Conservation (phyloP, 495 filamentous ascomycete genomes). For the Hypoxylon subgilvum region DNA sequence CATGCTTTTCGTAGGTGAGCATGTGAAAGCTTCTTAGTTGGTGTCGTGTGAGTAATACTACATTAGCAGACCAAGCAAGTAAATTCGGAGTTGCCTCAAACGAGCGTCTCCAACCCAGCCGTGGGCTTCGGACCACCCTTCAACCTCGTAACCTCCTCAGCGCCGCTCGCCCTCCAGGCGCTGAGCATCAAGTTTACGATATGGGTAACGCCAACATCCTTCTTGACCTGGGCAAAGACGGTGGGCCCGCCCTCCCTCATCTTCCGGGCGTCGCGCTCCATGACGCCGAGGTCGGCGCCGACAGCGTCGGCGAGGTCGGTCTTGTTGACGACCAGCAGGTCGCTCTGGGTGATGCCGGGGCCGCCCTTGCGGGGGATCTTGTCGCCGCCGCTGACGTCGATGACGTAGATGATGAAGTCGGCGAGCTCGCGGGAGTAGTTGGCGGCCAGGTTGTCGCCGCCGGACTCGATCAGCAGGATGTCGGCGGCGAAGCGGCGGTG, state of each 20-base stretch:
- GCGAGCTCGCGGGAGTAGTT: constrained; percentile 94
- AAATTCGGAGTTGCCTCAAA: not conserved
- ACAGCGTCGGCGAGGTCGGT: constrained; percentile 90
- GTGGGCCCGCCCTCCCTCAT: constrained; percentile 96
- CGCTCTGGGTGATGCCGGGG: constrained; percentile 93
- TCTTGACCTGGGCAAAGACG: constrained; percentile 97
- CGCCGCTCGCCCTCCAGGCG: constrained; percentile 89
- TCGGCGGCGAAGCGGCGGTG: constrained; percentile 78
- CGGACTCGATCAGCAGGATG: constrained; percentile 88
- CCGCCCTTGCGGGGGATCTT: constrained; percentile 97
- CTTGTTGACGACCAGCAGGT: constrained; percentile 94
- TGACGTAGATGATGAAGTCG: constrained; percentile 97
- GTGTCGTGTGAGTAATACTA: constrained; percentile 17
- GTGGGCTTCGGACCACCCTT: constrained; percentile 59
- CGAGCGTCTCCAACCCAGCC: constrained; percentile 52
- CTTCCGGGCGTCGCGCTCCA: constrained; percentile 92
- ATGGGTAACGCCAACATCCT: constrained; percentile 79
- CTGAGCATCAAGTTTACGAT: constrained; percentile 88
- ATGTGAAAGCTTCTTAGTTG: not conserved
- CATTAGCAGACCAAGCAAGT: not conserved
- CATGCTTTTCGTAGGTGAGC: not conserved
- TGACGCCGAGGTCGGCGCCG: constrained; percentile 88
- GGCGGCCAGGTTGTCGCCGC: constrained; percentile 94
- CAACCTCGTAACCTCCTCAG: constrained; percentile 63
- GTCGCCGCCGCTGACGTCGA: constrained; percentile 95